Percentiles rank a stretch among this genome's conserved stretches.
phyloP scores from a whole-genome alignment of 441 rosid species.

The Pelargonium myrrhifolium region DNA sequence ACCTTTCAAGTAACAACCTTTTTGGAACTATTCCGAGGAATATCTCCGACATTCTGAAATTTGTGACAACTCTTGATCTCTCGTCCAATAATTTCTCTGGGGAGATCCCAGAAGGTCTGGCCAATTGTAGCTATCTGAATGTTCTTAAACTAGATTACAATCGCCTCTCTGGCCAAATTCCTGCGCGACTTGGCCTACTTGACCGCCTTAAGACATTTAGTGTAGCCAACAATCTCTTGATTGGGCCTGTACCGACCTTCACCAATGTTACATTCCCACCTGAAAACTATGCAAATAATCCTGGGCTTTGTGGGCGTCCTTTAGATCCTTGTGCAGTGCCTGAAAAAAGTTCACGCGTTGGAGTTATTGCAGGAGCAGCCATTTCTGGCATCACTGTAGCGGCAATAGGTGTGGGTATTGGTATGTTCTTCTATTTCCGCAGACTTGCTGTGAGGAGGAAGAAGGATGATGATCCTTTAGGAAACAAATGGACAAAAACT shows the following conservation, averaged over 20 bases:
- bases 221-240: conserved; percentile 46
- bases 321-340: conserved; percentile 28
- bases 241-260: conserved; percentile 43
- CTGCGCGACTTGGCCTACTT: conserved; percentile 32
- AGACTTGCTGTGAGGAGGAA: conserved; percentile 41
- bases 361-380: conserved; percentile 58
- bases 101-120: not conserved
- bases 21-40: conserved; percentile 44
- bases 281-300: conserved; percentile 36
- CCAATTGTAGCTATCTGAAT: conserved; percentile 39
- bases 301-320: conserved; percentile 49
- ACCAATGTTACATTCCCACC: rapidly evolving
- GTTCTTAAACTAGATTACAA: conserved; percentile 47
- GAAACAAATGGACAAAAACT: conserved; percentile 82
- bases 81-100: conserved; percentile 27
- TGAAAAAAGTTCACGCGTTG: conserved; percentile 25
- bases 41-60: conserved; percentile 11
- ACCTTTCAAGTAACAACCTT: conserved; percentile 53
- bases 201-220: conserved; percentile 37
- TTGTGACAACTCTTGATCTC: conserved; percentile 40
- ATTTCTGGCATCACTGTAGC: conserved; percentile 55
- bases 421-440: conserved; percentile 52
- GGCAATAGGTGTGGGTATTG: conserved; percentile 48
- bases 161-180: conserved; percentile 47
- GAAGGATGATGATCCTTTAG: conserved; percentile 81